Evolutionary conservation across 169 alveolate species (phyloP), one percentile per base, ranked within the genome.

Genomic region (Sarcocystis neurona): DNA sequence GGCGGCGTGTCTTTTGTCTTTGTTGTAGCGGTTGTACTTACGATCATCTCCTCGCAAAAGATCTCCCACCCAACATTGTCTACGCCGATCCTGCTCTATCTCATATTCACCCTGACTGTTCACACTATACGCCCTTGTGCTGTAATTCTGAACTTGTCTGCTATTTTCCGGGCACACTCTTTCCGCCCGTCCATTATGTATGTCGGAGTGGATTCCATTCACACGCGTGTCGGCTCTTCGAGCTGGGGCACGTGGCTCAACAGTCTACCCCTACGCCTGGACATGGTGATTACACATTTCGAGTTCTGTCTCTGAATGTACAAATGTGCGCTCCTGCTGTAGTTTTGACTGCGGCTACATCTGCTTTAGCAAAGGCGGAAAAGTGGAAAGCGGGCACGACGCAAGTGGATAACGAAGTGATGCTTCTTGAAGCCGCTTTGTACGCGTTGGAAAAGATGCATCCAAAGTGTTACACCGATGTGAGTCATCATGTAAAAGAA

Each of bases 361-460:
- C 32, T 37, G n/a, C 27, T n/a, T 30, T 12, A 41, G 12, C 3
- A 43, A 2, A 2, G 41, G 46, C 37, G 56, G 82, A 23, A 23
- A 23, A 12, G 66, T 53, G 66, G 30, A 53, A 53, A 53, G 66
- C 66, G 4, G 75, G 75, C 41, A 18, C 53, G 41, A 56, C 41
- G 58, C 53, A 15, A 1, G 56, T 39, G 1, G 82, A 72, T 53
- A 72, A 43, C 82, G 56, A 23, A 20, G 82, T 72, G 34, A 72
- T 72, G 82, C 39, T 37, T 72, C 82, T 72, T 12, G 82, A 72
- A 12, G 56, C 32, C 23, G 41, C 41, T 53, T 18, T 20, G 5
- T 72, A 23, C 82, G 82, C 82, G 10, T n/a, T 72, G 3, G 43
- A 39, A 32, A 72, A 72, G 32, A 15, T 72, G 82, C 82, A 72